Evolutionary conservation across 2,329 filamentous ascomycete species (phyloP), one percentile per base, ranked within the genome.

Genomic region (Calycina marina): DNA sequence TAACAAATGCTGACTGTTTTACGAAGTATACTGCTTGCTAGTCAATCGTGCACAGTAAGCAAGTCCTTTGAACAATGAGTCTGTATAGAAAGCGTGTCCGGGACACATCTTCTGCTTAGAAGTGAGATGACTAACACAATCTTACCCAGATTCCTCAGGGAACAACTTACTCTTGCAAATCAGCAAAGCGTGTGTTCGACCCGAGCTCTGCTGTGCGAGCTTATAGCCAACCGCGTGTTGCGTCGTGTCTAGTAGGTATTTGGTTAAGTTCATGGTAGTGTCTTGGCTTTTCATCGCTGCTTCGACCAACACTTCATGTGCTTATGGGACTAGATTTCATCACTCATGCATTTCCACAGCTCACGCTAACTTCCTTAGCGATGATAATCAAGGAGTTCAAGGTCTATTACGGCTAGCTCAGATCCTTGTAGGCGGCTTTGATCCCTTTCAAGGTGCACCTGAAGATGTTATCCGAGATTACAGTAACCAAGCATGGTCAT

Each of bases 371-470:
- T n/a, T n/a, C n/a, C n/a, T n/a, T n/a, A 22, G 20, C 44, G 82
- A 90, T 56, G 76, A 85, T 44, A 73, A 81, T 37, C 69, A 73
- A 10, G 80, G 78, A 4, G 62, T 72, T 0, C 64, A 74, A 15
- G 80, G 81, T 1, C 63, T 90, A 9, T 60, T 90, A 4, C 60
- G 83, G 14, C 63, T 90, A 4, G 73, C 82, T 4, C 80, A 86
- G 44, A 77, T 90, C 18, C 67, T 90, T 13, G 78, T 92, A 10
- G 79, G 81, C 11, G 79, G 80, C 10, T 90, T 92, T 46, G 77
- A 85, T 46, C 82, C 83, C 1, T 90, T 90, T 46, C 82, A 90
- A 55, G 82, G 82, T 43, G 81, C 81, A 0, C 83, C 83, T 0
- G 58, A 64, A 1, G 67, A 78, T 34, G 66, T 86, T 25, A 63